Base-by-base conservation (phyloP, 768 basidiomycete genomes). In the Pulveroboletus sp. region DNA sequence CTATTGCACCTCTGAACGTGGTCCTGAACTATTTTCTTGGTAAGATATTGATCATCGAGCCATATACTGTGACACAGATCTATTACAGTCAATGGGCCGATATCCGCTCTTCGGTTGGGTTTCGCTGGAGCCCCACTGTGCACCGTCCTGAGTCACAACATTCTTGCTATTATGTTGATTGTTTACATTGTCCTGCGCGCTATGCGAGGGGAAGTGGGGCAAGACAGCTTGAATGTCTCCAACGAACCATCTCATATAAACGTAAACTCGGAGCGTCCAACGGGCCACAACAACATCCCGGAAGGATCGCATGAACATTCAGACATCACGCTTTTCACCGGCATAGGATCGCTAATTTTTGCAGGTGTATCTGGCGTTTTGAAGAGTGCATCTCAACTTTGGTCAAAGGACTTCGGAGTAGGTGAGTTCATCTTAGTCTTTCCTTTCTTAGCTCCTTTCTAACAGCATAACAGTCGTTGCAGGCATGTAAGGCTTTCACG, bases 361-460 rank as follows among this genome's bases (percentile, higher is more conserved):
- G 49, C 61, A 8, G 63, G 63, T 14, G 7, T 54, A 27, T 51
- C 52, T 3, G 58, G 63, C 2, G 35, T 65, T 51, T 45, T 13
- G 2, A 57, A 65, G 50, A 63, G 40, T n/a, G 63, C 58, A 19
- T 58, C 63, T 23, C 58, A 65, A 34, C 49, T 65, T 16, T 64
- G 63, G 58, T 63, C 61, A n/a, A 65, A 63, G 42, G 63, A 63
- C 40, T 53, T 64, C 16, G 56, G 59, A 45, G 64, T 59, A 45
- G 55, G 63, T 29, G 29, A 57, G 59, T 47, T 19, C 27, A 35
- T 13, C 29, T 38, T 2, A 24, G 17, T 52, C 16, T 30, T n/a
- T 5, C 11, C 5, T 20, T 30, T 14, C 13, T 17, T 17, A 19
- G 10, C 47, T 49, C 26, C 13, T 44, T 35, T 6, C 39, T 56